Evolutionary conservation across 2,329 filamentous ascomycete species (phyloP).

Genomic region (Akanthomyces muscarius): DNA sequence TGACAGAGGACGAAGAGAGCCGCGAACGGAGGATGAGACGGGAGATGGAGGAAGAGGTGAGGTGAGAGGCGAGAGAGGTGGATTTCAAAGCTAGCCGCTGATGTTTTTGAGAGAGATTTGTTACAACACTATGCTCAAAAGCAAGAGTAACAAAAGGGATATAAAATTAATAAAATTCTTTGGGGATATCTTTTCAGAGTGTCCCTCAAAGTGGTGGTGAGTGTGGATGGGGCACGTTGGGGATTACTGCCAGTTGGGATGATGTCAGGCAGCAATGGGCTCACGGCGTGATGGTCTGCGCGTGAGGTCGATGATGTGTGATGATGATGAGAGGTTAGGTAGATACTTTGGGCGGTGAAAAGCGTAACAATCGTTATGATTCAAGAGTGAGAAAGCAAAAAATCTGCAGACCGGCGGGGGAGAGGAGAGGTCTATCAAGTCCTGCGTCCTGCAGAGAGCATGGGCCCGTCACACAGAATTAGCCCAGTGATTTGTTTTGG

Average conservation of each 20-base stretch:
- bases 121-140: constrained; percentile 6
- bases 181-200: constrained; percentile 1
- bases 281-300: background rate
- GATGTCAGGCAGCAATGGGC: constrained; percentile 16
- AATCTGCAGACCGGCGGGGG: constrained; percentile 13
- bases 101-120: background rate
- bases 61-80: background rate
- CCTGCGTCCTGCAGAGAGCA: constrained; percentile 7
- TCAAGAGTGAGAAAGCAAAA: constrained; percentile 2
- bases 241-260: constrained; percentile 2
- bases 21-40: background rate
- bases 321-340: constrained; percentile 2
- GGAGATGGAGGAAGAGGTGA: background rate
- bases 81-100: background rate
- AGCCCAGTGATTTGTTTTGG: constrained; percentile 10
- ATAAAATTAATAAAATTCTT: background rate
- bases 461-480: constrained; percentile 10
- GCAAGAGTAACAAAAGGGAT: constrained; percentile 10
- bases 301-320: constrained; percentile 10
- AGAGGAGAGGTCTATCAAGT: constrained; percentile 14
- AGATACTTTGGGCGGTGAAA: constrained; percentile 13
- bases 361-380: constrained; percentile 4
- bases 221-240: constrained; percentile 1
- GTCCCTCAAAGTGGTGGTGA: background rate
- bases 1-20: background rate